phyloP scores from a whole-genome alignment of 2,329 filamentous ascomycete species.

The Microdochium trichocladiopsis region DNA sequence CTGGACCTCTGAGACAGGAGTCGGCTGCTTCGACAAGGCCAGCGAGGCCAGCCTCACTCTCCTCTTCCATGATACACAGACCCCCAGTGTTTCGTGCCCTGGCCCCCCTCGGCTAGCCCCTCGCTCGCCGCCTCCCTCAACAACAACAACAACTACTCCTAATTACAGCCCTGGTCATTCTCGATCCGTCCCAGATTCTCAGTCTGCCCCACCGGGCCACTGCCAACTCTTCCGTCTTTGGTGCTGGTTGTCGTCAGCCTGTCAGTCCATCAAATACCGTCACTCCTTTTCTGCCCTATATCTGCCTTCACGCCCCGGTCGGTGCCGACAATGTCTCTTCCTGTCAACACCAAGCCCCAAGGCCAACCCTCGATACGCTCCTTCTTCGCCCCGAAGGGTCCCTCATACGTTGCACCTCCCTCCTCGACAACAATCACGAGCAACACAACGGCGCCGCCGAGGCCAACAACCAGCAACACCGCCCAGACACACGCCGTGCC shows the following conservation, averaged over 20 bases:
- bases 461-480: conserved; percentile 10
- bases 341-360: conserved; percentile 23
- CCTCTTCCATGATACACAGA: neutral
- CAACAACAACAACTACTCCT: neutral
- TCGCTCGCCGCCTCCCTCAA: neutral
- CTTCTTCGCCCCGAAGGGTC: conserved; percentile 48
- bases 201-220: neutral
- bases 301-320: neutral
- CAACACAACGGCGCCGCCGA: conserved; percentile 8
- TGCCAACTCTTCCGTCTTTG: neutral
- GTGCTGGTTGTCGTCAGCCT: neutral
- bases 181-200: neutral
- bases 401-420: conserved; percentile 34
- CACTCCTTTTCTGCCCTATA: neutral
- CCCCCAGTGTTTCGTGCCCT: neutral
- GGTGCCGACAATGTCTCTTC: conserved; percentile 24
- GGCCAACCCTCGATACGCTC: conserved; percentile 53
- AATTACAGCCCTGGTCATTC: neutral
- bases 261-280: neutral
- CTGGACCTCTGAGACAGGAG: neutral
- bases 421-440: conserved; percentile 21
- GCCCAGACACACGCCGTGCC: conserved; percentile 7
- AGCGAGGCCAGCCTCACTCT: neutral
- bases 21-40: too few relatives aligned
- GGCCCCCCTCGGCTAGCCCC: neutral